Evolutionary conservation across 2,329 filamentous ascomycete genomes (phyloP).

Genomic region (Bipolaris cookei): DNA sequence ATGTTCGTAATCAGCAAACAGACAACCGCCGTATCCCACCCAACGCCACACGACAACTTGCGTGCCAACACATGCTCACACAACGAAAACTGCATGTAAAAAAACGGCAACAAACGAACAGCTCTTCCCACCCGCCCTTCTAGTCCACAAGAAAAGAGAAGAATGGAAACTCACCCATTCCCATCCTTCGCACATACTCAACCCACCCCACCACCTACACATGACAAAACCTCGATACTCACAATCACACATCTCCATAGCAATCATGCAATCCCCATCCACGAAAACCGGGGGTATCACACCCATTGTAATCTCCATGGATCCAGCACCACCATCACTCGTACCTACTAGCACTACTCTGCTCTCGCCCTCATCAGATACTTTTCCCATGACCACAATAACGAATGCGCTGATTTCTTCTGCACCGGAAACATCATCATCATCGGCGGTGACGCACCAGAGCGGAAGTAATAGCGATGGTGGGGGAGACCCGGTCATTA

Average conservation of each 20-base stretch:
- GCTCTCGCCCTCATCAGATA: too few relatives aligned
- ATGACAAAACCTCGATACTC: too few relatives aligned
- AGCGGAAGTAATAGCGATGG: too few relatives aligned
- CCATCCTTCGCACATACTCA: not conserved
- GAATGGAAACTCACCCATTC: not conserved
- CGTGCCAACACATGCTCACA: not conserved
- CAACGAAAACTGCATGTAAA: not conserved
- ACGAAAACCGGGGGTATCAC: constrained; percentile 1
- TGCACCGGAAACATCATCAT: too few relatives aligned
- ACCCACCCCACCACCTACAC: too few relatives aligned
- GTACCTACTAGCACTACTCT: too few relatives aligned
- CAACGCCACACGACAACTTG: not conserved
- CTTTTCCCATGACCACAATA: too few relatives aligned
- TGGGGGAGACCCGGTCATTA: too few relatives aligned
- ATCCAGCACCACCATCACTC: not conserved
- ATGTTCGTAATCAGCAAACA: not conserved
- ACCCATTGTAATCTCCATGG: constrained; percentile 10
- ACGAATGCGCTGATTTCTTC: too few relatives aligned
- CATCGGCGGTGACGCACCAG: too few relatives aligned
- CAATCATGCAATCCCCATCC: not conserved
- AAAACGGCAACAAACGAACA: not conserved
- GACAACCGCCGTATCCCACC: too few relatives aligned
- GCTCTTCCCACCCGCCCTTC: not conserved
- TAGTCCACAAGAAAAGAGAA: not conserved
- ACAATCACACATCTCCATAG: too few relatives aligned